phyloP scores from a whole-genome alignment of 345 rosid genomes.

The Brassica cretica region DNA sequence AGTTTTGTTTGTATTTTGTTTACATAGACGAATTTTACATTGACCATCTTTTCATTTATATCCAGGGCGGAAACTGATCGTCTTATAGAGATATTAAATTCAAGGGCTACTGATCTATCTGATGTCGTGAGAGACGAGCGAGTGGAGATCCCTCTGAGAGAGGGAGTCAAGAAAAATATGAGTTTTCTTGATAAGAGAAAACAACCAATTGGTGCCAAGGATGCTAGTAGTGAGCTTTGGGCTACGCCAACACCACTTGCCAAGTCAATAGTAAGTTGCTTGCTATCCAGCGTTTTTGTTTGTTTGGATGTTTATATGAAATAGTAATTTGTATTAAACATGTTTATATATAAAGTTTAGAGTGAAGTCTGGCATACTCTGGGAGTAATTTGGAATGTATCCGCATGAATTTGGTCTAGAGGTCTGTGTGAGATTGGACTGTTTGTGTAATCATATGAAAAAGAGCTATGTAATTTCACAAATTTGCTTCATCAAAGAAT shows the following conservation, averaged over 20 bases:
- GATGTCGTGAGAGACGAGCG: constrained; percentile 40
- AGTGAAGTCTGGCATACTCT: constrained; percentile 8
- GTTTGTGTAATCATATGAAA: constrained; percentile 18
- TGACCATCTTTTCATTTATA: constrained; percentile 21
- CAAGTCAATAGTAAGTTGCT: constrained; percentile 56
- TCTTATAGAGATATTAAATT: constrained; percentile 60
- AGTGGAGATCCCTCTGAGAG: constrained; percentile 29
- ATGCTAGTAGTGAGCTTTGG: constrained; percentile 41
- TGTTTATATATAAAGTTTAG: neutral
- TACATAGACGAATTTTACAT: constrained; percentile 10
- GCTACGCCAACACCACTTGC: constrained; percentile 48
- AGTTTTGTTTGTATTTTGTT: neutral
- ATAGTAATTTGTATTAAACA: constrained; percentile 1
- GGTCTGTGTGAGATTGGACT: constrained; percentile 9
- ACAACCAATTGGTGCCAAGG: constrained; percentile 43
- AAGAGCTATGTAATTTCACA: constrained; percentile 9
- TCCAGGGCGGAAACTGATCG: constrained; percentile 72
- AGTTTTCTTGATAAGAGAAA: constrained; percentile 42
- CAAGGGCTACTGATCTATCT: constrained; percentile 57
- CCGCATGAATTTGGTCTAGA: constrained; percentile 2
- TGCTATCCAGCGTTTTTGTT: neutral
- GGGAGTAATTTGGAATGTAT: constrained; percentile 5
- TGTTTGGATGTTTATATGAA: constrained; percentile 1
- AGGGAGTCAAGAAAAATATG: constrained; percentile 39
- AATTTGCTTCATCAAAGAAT: constrained; percentile 8